A percentile compares a stretch with the other conserved stretches of the same genome.
These are phyloP conservation scores for Paspalum vaginatum DNA, from an alignment of 176 grass and related monocot species.

Conservation along the genomic window DNA sequence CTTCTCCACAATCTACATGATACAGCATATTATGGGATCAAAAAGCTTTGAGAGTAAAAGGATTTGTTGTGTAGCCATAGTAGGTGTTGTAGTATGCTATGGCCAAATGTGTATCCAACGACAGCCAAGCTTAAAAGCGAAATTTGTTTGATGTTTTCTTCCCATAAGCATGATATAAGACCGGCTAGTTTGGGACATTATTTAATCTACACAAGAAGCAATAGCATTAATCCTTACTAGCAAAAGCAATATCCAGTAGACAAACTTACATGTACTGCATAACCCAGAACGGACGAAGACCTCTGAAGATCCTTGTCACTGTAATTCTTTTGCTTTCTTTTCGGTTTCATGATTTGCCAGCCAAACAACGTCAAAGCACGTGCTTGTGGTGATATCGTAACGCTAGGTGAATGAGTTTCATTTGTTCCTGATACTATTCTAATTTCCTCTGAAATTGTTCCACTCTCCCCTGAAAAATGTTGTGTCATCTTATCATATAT, in stretches of 20 bases:
- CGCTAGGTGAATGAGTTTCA: conserved; percentile 5
- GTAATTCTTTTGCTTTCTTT: conserved; percentile 30
- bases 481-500: conserved; percentile 36
- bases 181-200: not conserved
- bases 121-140: too few relatives aligned
- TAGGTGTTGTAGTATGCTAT: not conserved
- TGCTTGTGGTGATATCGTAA: conserved; percentile 36
- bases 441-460: conserved; percentile 28
- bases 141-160: not conserved
- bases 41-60: not conserved
- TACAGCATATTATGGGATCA: not conserved
- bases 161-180: not conserved
- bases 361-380: conserved; percentile 28
- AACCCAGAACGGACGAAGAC: conserved; percentile 57
- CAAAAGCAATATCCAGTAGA: not conserved
- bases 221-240: too few relatives aligned
- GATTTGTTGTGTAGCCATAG: too few relatives aligned
- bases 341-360: conserved; percentile 45
- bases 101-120: too few relatives aligned
- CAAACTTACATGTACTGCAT: conserved; percentile 60
- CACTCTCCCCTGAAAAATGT: conserved; percentile 49
- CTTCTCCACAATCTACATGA: not conserved
- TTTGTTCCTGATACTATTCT: not conserved
- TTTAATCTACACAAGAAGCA: too few relatives aligned
- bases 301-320: conserved; percentile 45